These are phyloP conservation scores for Linum trigynum DNA, from an alignment of 345 rosid genomes.

Conservation along the genomic window DNA sequence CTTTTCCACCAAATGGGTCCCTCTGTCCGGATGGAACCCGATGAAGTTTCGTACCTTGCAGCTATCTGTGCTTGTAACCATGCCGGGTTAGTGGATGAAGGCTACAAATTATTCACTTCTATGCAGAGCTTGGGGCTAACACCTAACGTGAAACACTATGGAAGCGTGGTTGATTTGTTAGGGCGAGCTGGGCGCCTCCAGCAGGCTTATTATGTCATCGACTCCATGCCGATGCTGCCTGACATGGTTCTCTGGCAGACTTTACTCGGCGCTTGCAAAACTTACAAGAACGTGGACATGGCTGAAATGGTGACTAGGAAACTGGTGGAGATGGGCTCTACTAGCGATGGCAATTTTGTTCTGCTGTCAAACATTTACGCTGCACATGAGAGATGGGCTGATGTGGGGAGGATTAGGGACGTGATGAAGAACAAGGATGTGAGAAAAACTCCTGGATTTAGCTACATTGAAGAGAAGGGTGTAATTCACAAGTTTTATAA, in stretches of 20 bases:
- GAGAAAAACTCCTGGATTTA: slow-evolving; percentile 72
- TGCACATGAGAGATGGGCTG: slow-evolving; percentile 63
- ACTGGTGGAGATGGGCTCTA: slow-evolving; percentile 66
- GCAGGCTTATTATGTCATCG: slow-evolving; percentile 56
- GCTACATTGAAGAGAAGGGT: slow-evolving; percentile 66
- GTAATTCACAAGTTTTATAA: slow-evolving; percentile 61
- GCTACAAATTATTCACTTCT: slow-evolving; percentile 41
- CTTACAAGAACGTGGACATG: slow-evolving; percentile 56
- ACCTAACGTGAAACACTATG: slow-evolving; percentile 70
- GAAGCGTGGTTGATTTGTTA: slow-evolving; percentile 70
- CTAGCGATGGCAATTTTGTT: slow-evolving; percentile 65
- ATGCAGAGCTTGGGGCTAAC: slow-evolving; percentile 41
- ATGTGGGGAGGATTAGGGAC: slow-evolving; percentile 66
- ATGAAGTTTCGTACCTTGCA: slow-evolving; percentile 57
- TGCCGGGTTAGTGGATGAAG: slow-evolving; percentile 71
- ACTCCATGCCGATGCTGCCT: slow-evolving; percentile 50
- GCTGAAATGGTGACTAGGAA: slow-evolving; percentile 59
- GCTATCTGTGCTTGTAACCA: slow-evolving; percentile 74
- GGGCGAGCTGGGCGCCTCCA: slow-evolving; percentile 68
- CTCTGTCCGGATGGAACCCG: slow-evolving; percentile 33
- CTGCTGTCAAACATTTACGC: slow-evolving; percentile 74
- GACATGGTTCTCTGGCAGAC: slow-evolving; percentile 81
- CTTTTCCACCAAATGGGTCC: slow-evolving; percentile 46
- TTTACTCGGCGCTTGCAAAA: slow-evolving; percentile 68
- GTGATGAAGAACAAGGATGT: slow-evolving; percentile 65